A percentile compares a stretch with the other conserved stretches of the same genome.
Conservation (phyloP, 768 basidiomycete species). For the Epithele typhae region DNA sequence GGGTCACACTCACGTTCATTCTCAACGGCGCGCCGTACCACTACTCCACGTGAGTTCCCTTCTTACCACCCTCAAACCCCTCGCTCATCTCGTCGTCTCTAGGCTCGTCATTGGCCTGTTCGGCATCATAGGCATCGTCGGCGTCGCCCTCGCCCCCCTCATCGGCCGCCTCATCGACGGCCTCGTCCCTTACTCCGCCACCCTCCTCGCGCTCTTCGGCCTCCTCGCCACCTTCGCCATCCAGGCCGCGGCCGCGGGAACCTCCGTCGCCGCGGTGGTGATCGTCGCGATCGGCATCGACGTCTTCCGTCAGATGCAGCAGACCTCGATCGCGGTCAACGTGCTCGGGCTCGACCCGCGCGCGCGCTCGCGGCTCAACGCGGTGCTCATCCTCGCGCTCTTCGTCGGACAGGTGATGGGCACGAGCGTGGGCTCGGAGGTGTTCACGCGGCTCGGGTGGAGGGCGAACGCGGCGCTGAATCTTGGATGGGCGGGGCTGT, state of each 20-base stretch:
- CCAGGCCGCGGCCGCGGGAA: conserved; percentile 65
- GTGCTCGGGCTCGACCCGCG: conserved; percentile 32
- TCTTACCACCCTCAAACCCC: not conserved
- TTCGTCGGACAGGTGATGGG: conserved; percentile 85
- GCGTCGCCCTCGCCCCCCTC: conserved; percentile 64
- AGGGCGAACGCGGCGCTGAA: conserved; percentile 56
- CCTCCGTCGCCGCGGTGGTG: conserved; percentile 66
- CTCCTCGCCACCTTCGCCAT: conserved; percentile 54
- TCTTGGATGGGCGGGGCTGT: conserved; percentile 53
- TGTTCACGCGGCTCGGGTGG: conserved; percentile 73
- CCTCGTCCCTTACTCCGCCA: conserved; percentile 75
- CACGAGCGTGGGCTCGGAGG: conserved; percentile 65
- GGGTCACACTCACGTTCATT: conserved; percentile 71
- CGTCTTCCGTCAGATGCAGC: conserved; percentile 66
- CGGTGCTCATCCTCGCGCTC: conserved; percentile 65
- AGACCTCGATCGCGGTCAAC: conserved; percentile 59
- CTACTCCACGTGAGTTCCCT: conserved; percentile 56
- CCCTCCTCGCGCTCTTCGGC: conserved; percentile 47
- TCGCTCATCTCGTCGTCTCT: conserved; percentile 10
- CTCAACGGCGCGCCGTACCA: conserved; percentile 72
- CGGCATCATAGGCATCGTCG: conserved; percentile 50
- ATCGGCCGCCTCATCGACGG: conserved; percentile 66
- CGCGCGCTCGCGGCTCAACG: conserved; percentile 60
- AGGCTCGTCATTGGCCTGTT: conserved; percentile 45
- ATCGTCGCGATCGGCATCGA: conserved; percentile 71